A percentile compares a stretch with the other conserved stretches of the same genome.
Conservation (phyloP, 2,329 filamentous ascomycete genomes). For the Arachnomyces sp. region DNA sequence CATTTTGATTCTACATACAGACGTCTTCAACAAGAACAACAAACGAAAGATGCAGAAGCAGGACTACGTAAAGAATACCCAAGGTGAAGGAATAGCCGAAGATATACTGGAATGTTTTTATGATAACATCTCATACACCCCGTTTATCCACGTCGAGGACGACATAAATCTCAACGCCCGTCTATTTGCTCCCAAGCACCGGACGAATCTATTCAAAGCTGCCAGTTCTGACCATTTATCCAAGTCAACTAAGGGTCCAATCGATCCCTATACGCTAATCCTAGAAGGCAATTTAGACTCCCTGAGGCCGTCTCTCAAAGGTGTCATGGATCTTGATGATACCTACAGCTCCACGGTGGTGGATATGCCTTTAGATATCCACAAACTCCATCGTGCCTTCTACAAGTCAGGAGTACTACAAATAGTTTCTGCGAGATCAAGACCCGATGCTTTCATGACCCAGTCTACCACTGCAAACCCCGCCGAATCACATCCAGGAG, state of each 20-base stretch:
- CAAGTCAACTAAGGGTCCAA: conserved; percentile 66
- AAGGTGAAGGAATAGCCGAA: conserved; percentile 82
- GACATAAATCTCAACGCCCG: conserved; percentile 66
- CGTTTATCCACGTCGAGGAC: conserved; percentile 95
- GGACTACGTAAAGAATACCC: conserved; percentile 92
- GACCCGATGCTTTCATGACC: conserved; percentile 90
- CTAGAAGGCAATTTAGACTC: conserved; percentile 79
- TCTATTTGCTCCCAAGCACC: conserved; percentile 60
- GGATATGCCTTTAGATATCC: conserved; percentile 64
- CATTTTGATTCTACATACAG: conserved; percentile 88
- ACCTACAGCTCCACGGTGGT: conserved; percentile 82
- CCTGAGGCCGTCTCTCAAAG: conserved; percentile 74
- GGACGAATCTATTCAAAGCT: conserved; percentile 61
- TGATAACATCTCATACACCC: conserved; percentile 96
- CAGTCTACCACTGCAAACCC: conserved; percentile 79
- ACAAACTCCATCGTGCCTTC: conserved; percentile 77
- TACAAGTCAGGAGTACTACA: conserved; percentile 87
- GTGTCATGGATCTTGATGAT: conserved; percentile 88
- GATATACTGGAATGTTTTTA: conserved; percentile 95
- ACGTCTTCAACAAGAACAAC: conserved; percentile 99
- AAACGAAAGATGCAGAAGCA: conserved; percentile 97
- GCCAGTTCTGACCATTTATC: conserved; percentile 55
- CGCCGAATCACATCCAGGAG: conserved; percentile 75
- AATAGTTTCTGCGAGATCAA: conserved; percentile 86
- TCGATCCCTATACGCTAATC: conserved; percentile 92